Percentiles rank a stretch among this genome's conserved stretches.
phyloP scores from a whole-genome alignment of 1,139 yeast species.

The Yamadazyma buinensis region DNA sequence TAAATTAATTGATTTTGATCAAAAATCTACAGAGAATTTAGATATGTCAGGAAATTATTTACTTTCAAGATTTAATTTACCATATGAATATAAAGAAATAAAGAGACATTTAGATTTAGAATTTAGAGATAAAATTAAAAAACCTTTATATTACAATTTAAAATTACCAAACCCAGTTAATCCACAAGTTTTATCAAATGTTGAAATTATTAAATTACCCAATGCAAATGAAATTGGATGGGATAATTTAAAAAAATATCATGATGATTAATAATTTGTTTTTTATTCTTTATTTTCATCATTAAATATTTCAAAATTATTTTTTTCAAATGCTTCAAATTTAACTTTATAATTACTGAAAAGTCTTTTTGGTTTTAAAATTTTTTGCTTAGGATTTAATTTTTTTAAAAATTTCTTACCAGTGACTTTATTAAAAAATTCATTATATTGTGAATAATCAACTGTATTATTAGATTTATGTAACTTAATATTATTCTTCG shows the following conservation, averaged over 20 bases:
- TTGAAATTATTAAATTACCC: conserved; percentile 43
- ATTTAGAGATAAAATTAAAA: conserved; percentile 30
- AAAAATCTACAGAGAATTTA: conserved; percentile 16
- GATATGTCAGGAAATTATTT: conserved; percentile 5
- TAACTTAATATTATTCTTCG: conserved; percentile 3
- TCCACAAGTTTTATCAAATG: conserved; percentile 33
- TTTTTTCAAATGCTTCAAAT: background rate
- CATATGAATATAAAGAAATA: conserved; percentile 33
- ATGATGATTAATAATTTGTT: conserved; percentile 7
- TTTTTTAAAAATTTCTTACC: conserved; percentile 22
- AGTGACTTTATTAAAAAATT: conserved; percentile 21
- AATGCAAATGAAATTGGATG: conserved; percentile 45
- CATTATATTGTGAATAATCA: conserved; percentile 23
- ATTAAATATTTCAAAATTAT: conserved; percentile 15
- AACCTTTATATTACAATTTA: conserved; percentile 32
- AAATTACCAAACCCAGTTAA: conserved; percentile 30
- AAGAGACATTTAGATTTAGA: conserved; percentile 30
- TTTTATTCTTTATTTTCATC: conserved; percentile 3
- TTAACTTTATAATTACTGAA: conserved; percentile 2
- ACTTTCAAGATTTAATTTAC: conserved; percentile 28
- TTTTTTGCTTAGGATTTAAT: conserved; percentile 17
- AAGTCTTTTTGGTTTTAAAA: conserved; percentile 27
- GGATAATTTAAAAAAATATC: conserved; percentile 42
- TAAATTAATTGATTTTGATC: conserved; percentile 39
- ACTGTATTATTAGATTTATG: conserved; percentile 9